Base-by-base conservation (phyloP, 306 rosid genomes). In the Prunus mira region DNA sequence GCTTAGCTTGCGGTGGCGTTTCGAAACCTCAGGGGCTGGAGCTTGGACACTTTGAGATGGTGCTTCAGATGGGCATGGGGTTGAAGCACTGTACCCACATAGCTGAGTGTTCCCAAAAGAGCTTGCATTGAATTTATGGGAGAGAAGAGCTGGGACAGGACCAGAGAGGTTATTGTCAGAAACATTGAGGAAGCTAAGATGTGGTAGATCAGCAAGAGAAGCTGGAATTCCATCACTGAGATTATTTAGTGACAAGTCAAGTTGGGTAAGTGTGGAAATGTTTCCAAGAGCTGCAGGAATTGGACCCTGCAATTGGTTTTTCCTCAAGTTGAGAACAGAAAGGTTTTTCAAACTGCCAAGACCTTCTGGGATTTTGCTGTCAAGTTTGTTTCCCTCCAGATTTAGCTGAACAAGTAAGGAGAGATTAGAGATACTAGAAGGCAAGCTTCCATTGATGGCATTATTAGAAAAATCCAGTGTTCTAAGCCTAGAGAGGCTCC, bases 81-180 rank as follows among this genome's bases (percentile, higher is more conserved):
- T 74, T 4, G 91, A 87, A 73, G 81, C 87, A 76, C 79, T 88
- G 67, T 84, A 93, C 4, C 97, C 98, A 79, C 98, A 93, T 22
- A 93, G 83, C 78, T 88, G 86, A 77, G 86, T 55, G 61, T 93
- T 93, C 52, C 97, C 97, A 73, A 93, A 93, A 61, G 98, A 91
- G 78, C 91, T 91, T 18, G 87, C 75, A 80, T 89, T 87, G 72
- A 93, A 93, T 71, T 87, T 91, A 41, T 80, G 73, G 1, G 90
- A 80, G 28, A 93, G 90, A 25, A 38, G 17, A 19, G 80, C 19
- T 12, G 98, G 98, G 54, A 93, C 98, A 14, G 88, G 79, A 41
- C 98, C 98, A 19, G 97, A 88, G 43, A 93, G 93, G 65, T 88
- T 77, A 67, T 93, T 93, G 78, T 89, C 77, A 12, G 98, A 93